These are phyloP conservation scores for Puccinia horiana DNA, from an alignment of 1,284 basidiomycete species.

Conservation along the genomic window DNA sequence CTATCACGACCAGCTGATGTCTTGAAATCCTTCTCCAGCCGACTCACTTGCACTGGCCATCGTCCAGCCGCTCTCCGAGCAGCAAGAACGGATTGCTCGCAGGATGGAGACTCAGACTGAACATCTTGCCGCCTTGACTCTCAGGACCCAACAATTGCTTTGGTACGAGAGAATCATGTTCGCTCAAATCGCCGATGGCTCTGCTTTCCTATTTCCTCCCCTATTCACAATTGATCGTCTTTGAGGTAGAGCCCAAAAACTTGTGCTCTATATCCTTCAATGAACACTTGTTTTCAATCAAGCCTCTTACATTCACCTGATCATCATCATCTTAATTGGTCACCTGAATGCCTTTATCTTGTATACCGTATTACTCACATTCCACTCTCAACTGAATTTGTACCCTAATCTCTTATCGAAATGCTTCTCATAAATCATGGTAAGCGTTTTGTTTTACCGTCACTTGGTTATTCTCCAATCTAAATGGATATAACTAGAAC, in stretches of 20 bases:
- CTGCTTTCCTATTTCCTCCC: not conserved
- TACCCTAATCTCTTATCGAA: too few relatives aligned
- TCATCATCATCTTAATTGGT: too few relatives aligned
- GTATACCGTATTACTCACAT: too few relatives aligned
- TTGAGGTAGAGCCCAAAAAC: not conserved
- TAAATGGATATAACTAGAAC: too few relatives aligned
- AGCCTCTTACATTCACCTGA: not conserved
- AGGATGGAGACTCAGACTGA: not conserved
- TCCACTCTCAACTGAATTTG: too few relatives aligned
- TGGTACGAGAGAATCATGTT: not conserved
- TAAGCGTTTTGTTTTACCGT: too few relatives aligned
- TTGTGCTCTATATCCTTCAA: constrained; percentile 6
- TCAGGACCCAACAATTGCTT: too few relatives aligned
- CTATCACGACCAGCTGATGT: not conserved
- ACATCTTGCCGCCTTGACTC: not conserved
- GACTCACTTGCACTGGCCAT: not conserved
- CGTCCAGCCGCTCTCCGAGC: not conserved
- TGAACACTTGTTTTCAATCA: not conserved
- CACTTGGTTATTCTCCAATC: too few relatives aligned
- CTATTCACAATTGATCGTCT: not conserved
- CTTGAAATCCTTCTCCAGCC: not conserved
- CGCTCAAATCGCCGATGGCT: not conserved
- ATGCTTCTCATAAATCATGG: too few relatives aligned
- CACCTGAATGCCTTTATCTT: too few relatives aligned
- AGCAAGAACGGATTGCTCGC: not conserved